Percentiles rank a stretch among this genome's conserved stretches.
Evolutionary conservation across 2,329 filamentous ascomycete genomes (phyloP).

Genomic region (Penicillium brevicompactum): DNA sequence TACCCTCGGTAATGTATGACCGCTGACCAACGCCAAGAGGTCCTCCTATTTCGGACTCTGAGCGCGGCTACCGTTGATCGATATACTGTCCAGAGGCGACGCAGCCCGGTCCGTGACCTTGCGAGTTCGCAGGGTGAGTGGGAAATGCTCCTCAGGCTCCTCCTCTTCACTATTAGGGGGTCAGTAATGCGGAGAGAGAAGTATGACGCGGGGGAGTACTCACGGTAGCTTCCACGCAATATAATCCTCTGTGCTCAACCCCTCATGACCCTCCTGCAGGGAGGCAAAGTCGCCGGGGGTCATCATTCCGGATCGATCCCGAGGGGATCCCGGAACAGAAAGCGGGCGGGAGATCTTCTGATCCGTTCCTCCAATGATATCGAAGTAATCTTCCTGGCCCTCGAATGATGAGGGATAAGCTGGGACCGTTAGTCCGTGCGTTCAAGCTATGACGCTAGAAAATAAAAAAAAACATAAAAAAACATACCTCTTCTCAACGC

Average conservation of each 20-base stretch:
- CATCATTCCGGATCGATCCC: slow-evolving; percentile 95
- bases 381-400: slow-evolving; percentile 74
- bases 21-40: neutral
- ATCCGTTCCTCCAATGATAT: slow-evolving; percentile 89
- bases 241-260: slow-evolving; percentile 93
- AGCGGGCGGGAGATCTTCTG: slow-evolving; percentile 94
- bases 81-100: slow-evolving; percentile 40
- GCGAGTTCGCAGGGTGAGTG: slow-evolving; percentile 63
- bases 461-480: neutral
- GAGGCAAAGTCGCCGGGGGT: slow-evolving; percentile 97
- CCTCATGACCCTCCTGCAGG: slow-evolving; percentile 90
- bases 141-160: slow-evolving; percentile 77
- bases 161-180: slow-evolving; percentile 74
- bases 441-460: neutral
- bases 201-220: slow-evolving; percentile 50
- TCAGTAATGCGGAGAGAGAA: slow-evolving; percentile 5
- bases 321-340: slow-evolving; percentile 89
- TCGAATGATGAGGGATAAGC: slow-evolving; percentile 88
- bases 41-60: slow-evolving; percentile 5
- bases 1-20: neutral
- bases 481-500: slow-evolving; percentile 70
- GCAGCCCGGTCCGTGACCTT: slow-evolving; percentile 39
- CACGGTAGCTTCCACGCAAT: slow-evolving; percentile 97
- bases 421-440: slow-evolving; percentile 25
- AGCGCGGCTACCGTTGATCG: slow-evolving; percentile 29